These are phyloP conservation scores for Butyriboletus pseudospeciosus DNA, from an alignment of 1,284 basidiomycete genomes.

Conservation along the genomic window DNA sequence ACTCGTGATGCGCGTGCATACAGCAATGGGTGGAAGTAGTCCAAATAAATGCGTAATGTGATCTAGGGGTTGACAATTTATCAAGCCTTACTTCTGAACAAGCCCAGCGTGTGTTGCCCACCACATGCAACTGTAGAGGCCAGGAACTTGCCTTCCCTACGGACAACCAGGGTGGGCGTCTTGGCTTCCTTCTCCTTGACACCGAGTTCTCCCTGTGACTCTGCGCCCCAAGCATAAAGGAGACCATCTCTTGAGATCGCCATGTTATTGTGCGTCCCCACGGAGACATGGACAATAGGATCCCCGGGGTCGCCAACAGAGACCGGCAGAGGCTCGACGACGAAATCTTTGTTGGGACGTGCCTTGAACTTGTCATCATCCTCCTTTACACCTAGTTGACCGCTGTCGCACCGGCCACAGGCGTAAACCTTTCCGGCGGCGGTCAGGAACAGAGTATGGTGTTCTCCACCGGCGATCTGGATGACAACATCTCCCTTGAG, in stretches of 20 bases:
- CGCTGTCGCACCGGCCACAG: constrained; percentile 73
- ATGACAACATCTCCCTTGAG: constrained; percentile 68
- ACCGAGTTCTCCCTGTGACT: constrained; percentile 67
- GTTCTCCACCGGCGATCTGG: constrained; percentile 73
- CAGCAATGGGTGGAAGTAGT: constrained; percentile 15
- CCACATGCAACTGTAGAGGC: constrained; percentile 62
- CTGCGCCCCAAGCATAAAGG: constrained; percentile 84
- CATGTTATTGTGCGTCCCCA: constrained; percentile 78
- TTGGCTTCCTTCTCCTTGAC: constrained; percentile 56
- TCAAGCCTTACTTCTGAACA: constrained; percentile 57
- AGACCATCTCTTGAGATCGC: constrained; percentile 76
- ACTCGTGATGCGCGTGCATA: constrained; percentile 12
- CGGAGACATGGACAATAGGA: constrained; percentile 69
- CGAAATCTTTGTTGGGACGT: constrained; percentile 48
- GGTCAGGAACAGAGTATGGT: constrained; percentile 86
- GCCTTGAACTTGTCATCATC: constrained; percentile 57
- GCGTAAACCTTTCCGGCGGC: constrained; percentile 80
- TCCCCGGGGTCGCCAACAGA: constrained; percentile 63
- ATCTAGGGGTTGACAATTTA: constrained; percentile 6
- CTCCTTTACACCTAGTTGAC: constrained; percentile 70
- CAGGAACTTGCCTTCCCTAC: constrained; percentile 62
- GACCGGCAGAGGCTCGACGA: constrained; percentile 63
- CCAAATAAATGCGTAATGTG: constrained; percentile 18
- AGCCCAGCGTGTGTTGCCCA: constrained; percentile 66
- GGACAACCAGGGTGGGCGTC: constrained; percentile 61